These are phyloP conservation scores for Plenodomus tracheiphilus DNA, from an alignment of 2,329 filamentous ascomycete genomes.

Conservation along the genomic window DNA sequence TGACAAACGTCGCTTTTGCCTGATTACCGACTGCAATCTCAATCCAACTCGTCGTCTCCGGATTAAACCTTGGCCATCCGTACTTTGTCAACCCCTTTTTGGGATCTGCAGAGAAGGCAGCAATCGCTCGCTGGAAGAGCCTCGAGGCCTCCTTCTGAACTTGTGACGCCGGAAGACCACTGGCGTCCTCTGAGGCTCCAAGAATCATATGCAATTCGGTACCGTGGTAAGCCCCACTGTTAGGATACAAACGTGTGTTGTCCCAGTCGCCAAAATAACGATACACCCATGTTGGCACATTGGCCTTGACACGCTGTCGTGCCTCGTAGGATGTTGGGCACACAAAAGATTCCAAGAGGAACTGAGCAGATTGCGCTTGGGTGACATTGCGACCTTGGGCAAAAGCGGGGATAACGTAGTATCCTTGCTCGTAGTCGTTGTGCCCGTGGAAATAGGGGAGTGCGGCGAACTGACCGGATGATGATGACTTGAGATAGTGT, in stretches of 20 bases:
- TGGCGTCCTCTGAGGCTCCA: slow-evolving; percentile 21
- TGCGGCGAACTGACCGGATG: slow-evolving; percentile 13
- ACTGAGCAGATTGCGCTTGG: slow-evolving; percentile 9
- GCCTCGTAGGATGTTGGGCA: slow-evolving; percentile 18
- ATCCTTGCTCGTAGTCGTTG: slow-evolving; percentile 24
- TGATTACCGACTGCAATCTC: slow-evolving; percentile 15
- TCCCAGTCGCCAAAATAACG: slow-evolving; percentile 26
- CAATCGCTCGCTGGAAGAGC: slow-evolving; percentile 21
- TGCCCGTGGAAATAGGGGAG: slow-evolving; percentile 22
- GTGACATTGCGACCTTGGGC: slow-evolving; percentile 22
- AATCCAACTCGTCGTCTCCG: slow-evolving; percentile 10
- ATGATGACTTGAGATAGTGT: slow-evolving; percentile 20
- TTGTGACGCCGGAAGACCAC: slow-evolving; percentile 10
- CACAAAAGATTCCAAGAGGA: slow-evolving; percentile 19
- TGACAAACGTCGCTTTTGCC: slow-evolving; percentile 9
- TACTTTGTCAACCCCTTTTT: slow-evolving; percentile 12
- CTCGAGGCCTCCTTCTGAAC: slow-evolving; percentile 14
- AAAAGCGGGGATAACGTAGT: slow-evolving; percentile 22
- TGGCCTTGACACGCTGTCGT: slow-evolving; percentile 5
- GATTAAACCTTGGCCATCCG: slow-evolving; percentile 18
- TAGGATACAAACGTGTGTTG: slow-evolving; percentile 24
- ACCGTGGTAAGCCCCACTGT: slow-evolving; percentile 26
- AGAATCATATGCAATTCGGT: slow-evolving; percentile 29
- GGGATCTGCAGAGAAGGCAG: slow-evolving; percentile 21
- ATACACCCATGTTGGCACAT: slow-evolving; percentile 21